Evolutionary conservation across 345 rosid species (phyloP), one percentile per base, ranked within the genome.

Genomic region (Noccaea caerulescens): DNA sequence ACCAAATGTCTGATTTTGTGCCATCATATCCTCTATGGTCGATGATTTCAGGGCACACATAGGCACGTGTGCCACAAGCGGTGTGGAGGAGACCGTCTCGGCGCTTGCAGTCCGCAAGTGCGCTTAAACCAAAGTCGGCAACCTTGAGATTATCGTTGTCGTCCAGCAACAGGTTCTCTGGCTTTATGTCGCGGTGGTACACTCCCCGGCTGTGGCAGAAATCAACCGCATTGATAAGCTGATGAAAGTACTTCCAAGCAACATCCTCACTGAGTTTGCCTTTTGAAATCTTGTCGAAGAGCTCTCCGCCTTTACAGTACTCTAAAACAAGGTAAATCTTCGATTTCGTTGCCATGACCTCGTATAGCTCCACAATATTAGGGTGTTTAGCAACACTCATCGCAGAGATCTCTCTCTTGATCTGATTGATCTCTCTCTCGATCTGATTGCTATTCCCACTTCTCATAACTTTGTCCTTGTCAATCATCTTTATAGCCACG

Each of bases 11-110:
- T 10, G 88, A 87, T 58, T 86, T 88, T 5, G 79, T 86, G 10
- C 93, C 91, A 54, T 87, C 91, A 42, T 90, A 90, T 25, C 96
- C 91, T 56, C 82, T 90, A 14, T 85, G 72, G 54, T 61, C 73
- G 23, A 90, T 86, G 55, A 90, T 90, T 76, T 88, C 93, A 2
- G 96, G 96, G 2, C 91, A 87, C 58, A 90, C 93, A 76, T 89
- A 89, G 2, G 89, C 93, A 49, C 89, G 93, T 5, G 91, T 87
- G 3, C 96, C 93, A 55, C 96, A 90, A 52, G 87, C 83, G 0
- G 96, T 90, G 46, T 90, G 93, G 8, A 90, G 72, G 14, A 90
- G 75, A 45, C 94, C 96, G 53, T 90, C 92, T 44, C 79, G 85
- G 11, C 66, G 77, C 77, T 76, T 88, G 18, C 80, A 75, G 11